These are phyloP conservation scores for Suillus subluteus DNA, from an alignment of 768 basidiomycete genomes.

Conservation along the genomic window DNA sequence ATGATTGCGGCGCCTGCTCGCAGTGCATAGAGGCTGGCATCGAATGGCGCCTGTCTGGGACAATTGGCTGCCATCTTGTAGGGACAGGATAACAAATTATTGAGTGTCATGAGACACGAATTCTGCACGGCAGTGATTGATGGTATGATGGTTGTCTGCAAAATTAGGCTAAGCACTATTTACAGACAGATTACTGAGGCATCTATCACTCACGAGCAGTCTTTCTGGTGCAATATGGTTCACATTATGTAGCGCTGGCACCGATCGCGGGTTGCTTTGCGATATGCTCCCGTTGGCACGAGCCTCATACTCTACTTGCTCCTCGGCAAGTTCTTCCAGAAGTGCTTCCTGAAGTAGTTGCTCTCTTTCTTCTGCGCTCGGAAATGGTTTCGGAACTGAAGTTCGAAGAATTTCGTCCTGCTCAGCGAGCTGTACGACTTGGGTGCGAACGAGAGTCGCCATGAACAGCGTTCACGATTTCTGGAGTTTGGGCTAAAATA, in stretches of 20 bases:
- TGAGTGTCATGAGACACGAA: constrained; percentile 75
- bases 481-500: constrained; percentile 5
- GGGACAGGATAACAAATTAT: constrained; percentile 65
- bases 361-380: constrained; percentile 15
- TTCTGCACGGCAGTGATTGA: constrained; percentile 76
- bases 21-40: constrained; percentile 31
- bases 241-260: background rate
- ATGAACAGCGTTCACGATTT: constrained; percentile 16
- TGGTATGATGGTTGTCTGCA: constrained; percentile 63
- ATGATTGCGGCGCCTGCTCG: constrained; percentile 34
- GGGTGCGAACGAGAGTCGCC: constrained; percentile 32
- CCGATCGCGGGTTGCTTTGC: background rate
- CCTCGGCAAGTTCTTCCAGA: constrained; percentile 27
- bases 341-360: constrained; percentile 14
- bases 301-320: constrained; percentile 25
- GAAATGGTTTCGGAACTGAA: constrained; percentile 15
- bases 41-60: constrained; percentile 5
- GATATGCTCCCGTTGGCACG: constrained; percentile 1
- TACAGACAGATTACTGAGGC: background rate
- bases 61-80: constrained; percentile 18
- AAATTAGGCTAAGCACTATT: background rate
- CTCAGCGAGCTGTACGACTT: constrained; percentile 8
- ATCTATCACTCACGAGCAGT: constrained; percentile 2
- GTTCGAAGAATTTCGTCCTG: constrained; percentile 12
- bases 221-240: background rate